Percentiles rank a stretch among this genome's conserved stretches.
phyloP scores from a whole-genome alignment of 768 basidiomycete species.

The Calocybe gangraenosa region DNA sequence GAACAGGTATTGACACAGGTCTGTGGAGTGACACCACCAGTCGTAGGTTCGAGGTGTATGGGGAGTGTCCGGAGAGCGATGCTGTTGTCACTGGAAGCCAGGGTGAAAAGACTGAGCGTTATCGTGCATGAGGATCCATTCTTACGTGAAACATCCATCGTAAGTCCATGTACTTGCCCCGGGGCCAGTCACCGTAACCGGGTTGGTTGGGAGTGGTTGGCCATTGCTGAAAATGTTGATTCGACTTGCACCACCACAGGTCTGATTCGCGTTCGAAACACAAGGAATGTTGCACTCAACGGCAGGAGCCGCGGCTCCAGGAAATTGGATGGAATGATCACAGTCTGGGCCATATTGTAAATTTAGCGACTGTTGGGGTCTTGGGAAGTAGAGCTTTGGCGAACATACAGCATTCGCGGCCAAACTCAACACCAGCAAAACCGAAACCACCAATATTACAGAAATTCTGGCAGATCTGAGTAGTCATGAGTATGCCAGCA shows the following conservation, averaged over 20 bases:
- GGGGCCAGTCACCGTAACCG: neutral
- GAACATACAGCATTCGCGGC: conserved; percentile 11
- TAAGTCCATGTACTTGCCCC: conserved; percentile 3
- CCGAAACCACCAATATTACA: conserved; percentile 3
- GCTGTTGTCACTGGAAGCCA: conserved; percentile 4
- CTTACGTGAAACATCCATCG: conserved; percentile 6
- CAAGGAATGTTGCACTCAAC: conserved; percentile 8
- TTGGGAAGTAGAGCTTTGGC: too few species aligned
- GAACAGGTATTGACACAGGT: conserved; percentile 5
- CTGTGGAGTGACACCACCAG: conserved; percentile 4
- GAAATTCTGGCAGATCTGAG: conserved; percentile 5
- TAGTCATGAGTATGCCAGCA: conserved; percentile 3
- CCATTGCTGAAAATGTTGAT: conserved; percentile 10
- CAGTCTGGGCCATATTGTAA: conserved; percentile 3
- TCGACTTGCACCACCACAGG: conserved; percentile 7
- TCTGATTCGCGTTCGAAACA: conserved; percentile 5
- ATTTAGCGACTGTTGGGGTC: neutral
- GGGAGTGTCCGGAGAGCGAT: conserved; percentile 3
- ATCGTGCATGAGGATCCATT: neutral
- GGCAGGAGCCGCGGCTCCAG: neutral
- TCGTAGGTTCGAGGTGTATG: conserved; percentile 3
- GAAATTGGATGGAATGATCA: conserved; percentile 9
- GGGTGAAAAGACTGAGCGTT: too few species aligned
- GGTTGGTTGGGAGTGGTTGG: conserved; percentile 6
- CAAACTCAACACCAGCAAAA: conserved; percentile 13